These are phyloP conservation scores for Pisolithus orientalis DNA, from an alignment of 768 basidiomycete species.

Conservation along the genomic window DNA sequence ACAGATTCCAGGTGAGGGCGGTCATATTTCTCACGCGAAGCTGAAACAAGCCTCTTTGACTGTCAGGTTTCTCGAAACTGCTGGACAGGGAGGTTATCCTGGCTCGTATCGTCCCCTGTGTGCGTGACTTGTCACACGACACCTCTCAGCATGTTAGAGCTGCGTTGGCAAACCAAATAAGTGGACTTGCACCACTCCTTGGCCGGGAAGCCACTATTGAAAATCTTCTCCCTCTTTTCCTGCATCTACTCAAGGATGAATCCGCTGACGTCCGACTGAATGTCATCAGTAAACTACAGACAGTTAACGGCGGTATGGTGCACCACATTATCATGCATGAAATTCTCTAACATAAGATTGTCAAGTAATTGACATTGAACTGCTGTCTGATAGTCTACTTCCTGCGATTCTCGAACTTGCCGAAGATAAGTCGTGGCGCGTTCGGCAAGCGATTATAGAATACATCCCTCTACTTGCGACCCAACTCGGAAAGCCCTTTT, in stretches of 20 bases:
- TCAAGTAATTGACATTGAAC: constrained; percentile 94
- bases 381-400: constrained; percentile 88
- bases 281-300: constrained; percentile 97
- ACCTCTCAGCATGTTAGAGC: constrained; percentile 96
- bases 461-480: constrained; percentile 98
- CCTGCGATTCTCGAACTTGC: constrained; percentile 97
- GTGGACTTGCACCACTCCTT: constrained; percentile 89
- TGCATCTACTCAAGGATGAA: constrained; percentile 95
- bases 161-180: constrained; percentile 92
- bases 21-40: neutral
- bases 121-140: constrained; percentile 90
- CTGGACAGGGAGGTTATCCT: constrained; percentile 93
- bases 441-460: constrained; percentile 99
- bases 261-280: constrained; percentile 97
- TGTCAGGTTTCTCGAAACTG: constrained; percentile 85
- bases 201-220: constrained; percentile 93
- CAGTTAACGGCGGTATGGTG: constrained; percentile 78
- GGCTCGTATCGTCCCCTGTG: constrained; percentile 88
- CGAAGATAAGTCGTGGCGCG: constrained; percentile 99
- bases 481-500: constrained; percentile 95
- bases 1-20: constrained; percentile 82
- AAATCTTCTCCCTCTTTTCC: constrained; percentile 92
- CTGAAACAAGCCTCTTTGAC: neutral
- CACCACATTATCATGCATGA: neutral
- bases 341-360: constrained; percentile 3